Evolutionary conservation across 768 basidiomycete species (phyloP).

Genomic region (Lactifluus hygrophoroides): DNA sequence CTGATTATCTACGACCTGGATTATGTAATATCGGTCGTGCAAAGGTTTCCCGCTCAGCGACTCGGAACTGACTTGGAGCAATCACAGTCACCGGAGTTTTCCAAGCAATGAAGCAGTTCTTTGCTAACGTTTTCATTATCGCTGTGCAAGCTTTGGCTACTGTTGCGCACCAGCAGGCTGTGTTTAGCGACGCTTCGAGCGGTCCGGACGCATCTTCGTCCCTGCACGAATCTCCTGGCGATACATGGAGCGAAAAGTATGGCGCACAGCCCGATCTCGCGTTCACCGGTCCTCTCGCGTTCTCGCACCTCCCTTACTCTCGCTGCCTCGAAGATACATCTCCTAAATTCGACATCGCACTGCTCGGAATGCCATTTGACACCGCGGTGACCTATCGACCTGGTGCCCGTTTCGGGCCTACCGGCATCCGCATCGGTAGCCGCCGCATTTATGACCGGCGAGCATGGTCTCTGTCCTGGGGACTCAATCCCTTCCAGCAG

Average conservation of each 20-base stretch:
- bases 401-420: slow-evolving; percentile 83
- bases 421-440: slow-evolving; percentile 75
- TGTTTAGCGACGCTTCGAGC: not conserved
- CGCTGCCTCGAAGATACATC: slow-evolving; percentile 57
- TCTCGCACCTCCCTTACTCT: slow-evolving; percentile 72
- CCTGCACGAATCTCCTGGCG: not conserved
- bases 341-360: slow-evolving; percentile 59
- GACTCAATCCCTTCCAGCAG: slow-evolving; percentile 50
- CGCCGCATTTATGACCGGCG: slow-evolving; percentile 52
- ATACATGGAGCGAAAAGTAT: slow-evolving; percentile 58
- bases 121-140: not conserved
- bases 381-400: slow-evolving; percentile 44
- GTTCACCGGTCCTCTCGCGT: slow-evolving; percentile 75
- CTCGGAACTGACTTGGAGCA: too few relatives aligned
- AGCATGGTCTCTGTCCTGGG: slow-evolving; percentile 68
- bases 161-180: not conserved
- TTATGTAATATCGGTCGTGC: too few relatives aligned
- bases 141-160: not conserved
- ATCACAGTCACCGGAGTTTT: too few relatives aligned
- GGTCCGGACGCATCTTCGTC: not conserved
- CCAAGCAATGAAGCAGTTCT: not conserved
- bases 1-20: too few relatives aligned
- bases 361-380: slow-evolving; percentile 77
- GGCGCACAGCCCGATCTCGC: slow-evolving; percentile 63
- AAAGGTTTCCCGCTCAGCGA: too few relatives aligned